phyloP scores from a whole-genome alignment of 345 rosid genomes.

The Pistacia integerrima region DNA sequence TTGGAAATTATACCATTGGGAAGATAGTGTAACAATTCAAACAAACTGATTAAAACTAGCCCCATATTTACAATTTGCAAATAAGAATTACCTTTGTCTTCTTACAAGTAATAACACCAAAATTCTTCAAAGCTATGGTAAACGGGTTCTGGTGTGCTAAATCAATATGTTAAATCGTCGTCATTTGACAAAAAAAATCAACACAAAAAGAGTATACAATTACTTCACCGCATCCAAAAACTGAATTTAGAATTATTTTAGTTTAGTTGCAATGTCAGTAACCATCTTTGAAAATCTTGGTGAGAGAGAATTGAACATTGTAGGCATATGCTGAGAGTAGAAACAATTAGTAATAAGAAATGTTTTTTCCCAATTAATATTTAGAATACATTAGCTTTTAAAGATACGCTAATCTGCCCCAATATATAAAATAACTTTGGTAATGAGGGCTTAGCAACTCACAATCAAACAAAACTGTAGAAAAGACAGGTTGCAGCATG shows the following conservation, averaged over 20 bases:
- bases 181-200: not conserved
- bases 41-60: not conserved
- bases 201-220: too few relatives aligned
- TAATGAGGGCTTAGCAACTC: not conserved
- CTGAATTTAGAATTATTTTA: too few relatives aligned
- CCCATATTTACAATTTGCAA: not conserved
- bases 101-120: slow-evolving; percentile 44
- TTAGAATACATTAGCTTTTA: not conserved
- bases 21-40: not conserved
- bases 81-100: slow-evolving; percentile 46
- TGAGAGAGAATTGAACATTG: too few relatives aligned
- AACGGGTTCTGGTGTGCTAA: slow-evolving; percentile 59
- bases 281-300: too few relatives aligned
- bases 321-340: too few relatives aligned
- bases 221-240: too few relatives aligned
- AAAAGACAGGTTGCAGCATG: not conserved
- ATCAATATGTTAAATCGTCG: slow-evolving; percentile 52
- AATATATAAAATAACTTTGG: not conserved
- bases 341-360: too few relatives aligned
- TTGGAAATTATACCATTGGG: slow-evolving; percentile 7
- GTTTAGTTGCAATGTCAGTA: too few relatives aligned
- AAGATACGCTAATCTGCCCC: not conserved
- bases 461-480: not conserved
- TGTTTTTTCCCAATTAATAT: not conserved
- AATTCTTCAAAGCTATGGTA: slow-evolving; percentile 56